phyloP scores from a whole-genome alignment of 768 basidiomycete genomes.

The Coprinopsis cinerea region DNA sequence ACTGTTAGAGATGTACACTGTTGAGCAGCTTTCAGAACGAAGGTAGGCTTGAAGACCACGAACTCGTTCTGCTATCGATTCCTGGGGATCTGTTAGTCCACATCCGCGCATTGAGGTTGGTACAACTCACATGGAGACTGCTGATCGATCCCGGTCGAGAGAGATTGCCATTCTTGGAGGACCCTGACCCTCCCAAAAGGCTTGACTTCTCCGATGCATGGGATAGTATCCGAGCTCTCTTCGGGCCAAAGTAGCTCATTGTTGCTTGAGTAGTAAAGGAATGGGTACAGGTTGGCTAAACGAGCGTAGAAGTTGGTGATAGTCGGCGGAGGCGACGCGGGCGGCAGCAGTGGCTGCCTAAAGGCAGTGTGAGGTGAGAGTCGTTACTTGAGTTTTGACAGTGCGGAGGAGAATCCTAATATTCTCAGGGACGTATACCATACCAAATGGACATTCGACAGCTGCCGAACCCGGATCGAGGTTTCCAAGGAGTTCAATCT shows the following conservation, averaged over 20 bases:
- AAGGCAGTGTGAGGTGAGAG: too few species aligned
- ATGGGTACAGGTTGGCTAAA: not conserved
- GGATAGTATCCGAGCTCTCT: not conserved
- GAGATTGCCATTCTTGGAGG: not conserved
- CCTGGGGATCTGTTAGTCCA: not conserved
- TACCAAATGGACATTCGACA: too few species aligned
- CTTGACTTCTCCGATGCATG: not conserved
- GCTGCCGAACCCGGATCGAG: too few species aligned
- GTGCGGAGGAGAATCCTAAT: too few species aligned
- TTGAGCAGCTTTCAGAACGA: not conserved
- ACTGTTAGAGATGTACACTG: conserved; percentile 14
- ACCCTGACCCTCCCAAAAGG: not conserved
- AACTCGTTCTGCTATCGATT: conserved; percentile 8
- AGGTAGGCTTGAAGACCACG: not conserved
- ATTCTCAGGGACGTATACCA: too few species aligned
- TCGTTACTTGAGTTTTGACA: too few species aligned
- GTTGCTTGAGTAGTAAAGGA: not conserved
- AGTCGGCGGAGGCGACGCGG: not conserved
- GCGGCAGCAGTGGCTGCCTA: too few species aligned
- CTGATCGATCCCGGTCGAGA: not conserved
- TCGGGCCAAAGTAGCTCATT: not conserved
- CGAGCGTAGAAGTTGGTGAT: not conserved
- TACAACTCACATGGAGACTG: not conserved
- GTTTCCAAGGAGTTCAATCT: too few species aligned
- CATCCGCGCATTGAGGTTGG: not conserved